A percentile compares a stretch with the other conserved stretches of the same genome.
phyloP scores from a whole-genome alignment of 495 filamentous ascomycete genomes.

The Hyaloscypha variabilis region DNA sequence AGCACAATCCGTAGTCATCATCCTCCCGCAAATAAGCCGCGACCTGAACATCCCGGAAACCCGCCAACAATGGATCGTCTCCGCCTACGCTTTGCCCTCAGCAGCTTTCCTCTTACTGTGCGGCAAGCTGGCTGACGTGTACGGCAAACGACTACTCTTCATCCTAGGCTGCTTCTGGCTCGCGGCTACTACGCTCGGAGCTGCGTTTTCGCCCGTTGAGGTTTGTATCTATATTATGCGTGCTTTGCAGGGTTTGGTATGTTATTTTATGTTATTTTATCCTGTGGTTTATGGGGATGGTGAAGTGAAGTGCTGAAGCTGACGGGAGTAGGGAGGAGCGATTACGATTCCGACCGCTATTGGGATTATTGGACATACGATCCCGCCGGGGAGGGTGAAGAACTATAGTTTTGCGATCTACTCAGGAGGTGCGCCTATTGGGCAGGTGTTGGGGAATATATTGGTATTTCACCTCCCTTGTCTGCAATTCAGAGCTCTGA shows the following conservation, averaged over 20 bases:
- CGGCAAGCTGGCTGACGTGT: slow-evolving; percentile 73
- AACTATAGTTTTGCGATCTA: slow-evolving; percentile 58
- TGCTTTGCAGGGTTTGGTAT: slow-evolving; percentile 70
- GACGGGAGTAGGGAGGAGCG: slow-evolving; percentile 61
- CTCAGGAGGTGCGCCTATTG: slow-evolving; percentile 26
- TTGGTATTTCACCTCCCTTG: slow-evolving; percentile 6
- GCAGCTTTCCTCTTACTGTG: slow-evolving; percentile 75
- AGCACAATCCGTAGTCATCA: slow-evolving; percentile 61
- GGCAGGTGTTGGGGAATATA: slow-evolving; percentile 29
- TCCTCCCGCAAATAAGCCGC: slow-evolving; percentile 58
- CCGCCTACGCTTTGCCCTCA: slow-evolving; percentile 63
- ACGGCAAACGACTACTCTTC: slow-evolving; percentile 71
- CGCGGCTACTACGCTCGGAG: slow-evolving; percentile 61
- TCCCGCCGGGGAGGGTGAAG: slow-evolving; percentile 62
- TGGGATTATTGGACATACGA: slow-evolving; percentile 63
- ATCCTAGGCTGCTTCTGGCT: slow-evolving; percentile 67
- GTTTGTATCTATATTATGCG: slow-evolving; percentile 69
- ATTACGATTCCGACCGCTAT: slow-evolving; percentile 68
- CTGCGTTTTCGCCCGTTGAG: slow-evolving; percentile 68
- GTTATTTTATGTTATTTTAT: slow-evolving; percentile 28
- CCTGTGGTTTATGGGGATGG: no score
- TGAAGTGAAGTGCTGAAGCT: slow-evolving; percentile 31
- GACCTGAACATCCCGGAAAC: slow-evolving; percentile 56
- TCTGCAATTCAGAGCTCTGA: neutral
- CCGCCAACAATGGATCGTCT: slow-evolving; percentile 65